Percentiles rank a stretch among this genome's conserved stretches.
These are phyloP conservation scores for Colletotrichum sp. DNA, from an alignment of 2,329 filamentous ascomycete species.

Conservation along the genomic window DNA sequence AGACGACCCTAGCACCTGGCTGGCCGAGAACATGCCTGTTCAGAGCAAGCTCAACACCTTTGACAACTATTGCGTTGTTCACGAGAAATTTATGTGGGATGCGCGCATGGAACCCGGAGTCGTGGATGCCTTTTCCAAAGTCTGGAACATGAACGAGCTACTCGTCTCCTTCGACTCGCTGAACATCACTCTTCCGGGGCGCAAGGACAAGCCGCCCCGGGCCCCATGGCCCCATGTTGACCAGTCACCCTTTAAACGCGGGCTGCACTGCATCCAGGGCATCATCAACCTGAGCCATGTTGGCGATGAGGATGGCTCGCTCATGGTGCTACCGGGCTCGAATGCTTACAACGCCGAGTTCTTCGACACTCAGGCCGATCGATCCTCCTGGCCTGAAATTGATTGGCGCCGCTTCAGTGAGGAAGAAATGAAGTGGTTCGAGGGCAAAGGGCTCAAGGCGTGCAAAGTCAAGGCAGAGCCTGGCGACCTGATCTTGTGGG, in stretches of 20 bases:
- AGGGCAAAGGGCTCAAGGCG: slow-evolving; percentile 13
- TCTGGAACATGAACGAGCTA: slow-evolving; percentile 37
- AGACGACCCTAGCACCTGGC: slow-evolving; percentile 37
- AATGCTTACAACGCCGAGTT: not conserved
- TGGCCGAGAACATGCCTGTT: slow-evolving; percentile 48
- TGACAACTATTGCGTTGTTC: slow-evolving; percentile 43
- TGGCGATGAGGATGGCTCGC: not conserved
- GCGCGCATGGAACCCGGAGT: slow-evolving; percentile 44
- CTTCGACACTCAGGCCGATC: not conserved
- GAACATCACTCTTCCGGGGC: slow-evolving; percentile 43
- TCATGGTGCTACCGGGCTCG: not conserved
- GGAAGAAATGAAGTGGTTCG: slow-evolving; percentile 31
- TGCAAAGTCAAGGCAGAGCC: slow-evolving; percentile 20
- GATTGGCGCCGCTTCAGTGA: slow-evolving; percentile 47
- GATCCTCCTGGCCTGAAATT: slow-evolving; percentile 21
- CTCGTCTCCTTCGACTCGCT: slow-evolving; percentile 32
- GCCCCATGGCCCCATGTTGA: slow-evolving; percentile 49
- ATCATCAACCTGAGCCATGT: slow-evolving; percentile 41
- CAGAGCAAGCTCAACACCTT: slow-evolving; percentile 29
- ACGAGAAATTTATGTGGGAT: slow-evolving; percentile 49
- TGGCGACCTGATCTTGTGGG: slow-evolving; percentile 37
- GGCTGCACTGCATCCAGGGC: slow-evolving; percentile 42
- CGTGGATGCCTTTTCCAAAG: slow-evolving; percentile 41
- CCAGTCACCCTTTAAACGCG: slow-evolving; percentile 36
- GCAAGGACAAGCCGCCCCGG: slow-evolving; percentile 31